Evolutionary conservation across 2,329 filamentous ascomycete species (phyloP), one percentile per base, ranked within the genome.

Genomic region (Colletotrichum trifolii): DNA sequence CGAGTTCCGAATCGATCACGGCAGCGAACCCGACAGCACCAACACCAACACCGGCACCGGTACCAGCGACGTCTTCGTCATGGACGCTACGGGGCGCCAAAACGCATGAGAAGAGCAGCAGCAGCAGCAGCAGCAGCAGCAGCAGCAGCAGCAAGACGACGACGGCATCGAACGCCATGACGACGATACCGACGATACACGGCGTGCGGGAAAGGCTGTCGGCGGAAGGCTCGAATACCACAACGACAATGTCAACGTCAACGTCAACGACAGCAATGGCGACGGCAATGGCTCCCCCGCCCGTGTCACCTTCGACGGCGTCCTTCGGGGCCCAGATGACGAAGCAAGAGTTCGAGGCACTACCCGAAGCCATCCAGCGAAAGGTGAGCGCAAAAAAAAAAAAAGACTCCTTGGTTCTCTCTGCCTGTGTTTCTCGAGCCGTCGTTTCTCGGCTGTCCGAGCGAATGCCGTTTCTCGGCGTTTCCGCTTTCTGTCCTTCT

Each of bases 341-440:
- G 2, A 77, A 69, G 65, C 72, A 77, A 38, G 77, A 79, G 56
- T 86, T 85, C 64, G 82, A 86, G 68, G 79, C 81, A 45, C 76
- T 87, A 10, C 85, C 85, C 17, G 82, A 82, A 33, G 83, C 84
- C 13, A 79, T 88, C 57, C 80, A 83, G 71, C 80, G 85, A 75
- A 88, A 88, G 78, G 85, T 88, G 76, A 80, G 84, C 25, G 9
- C 15, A 17, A 46, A 17, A 17, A 78, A 33, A 45, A 11, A 25
- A 25, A 25, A 25, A 25, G 25, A 25, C 4, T 25, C 35, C 34
- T 50, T 33, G 35, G 68, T 48, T 64, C 53, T 48, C 66, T 58
- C 53, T 69, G 17, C 40, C 45, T 38, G 42, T 10, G 11, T 42
- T 15, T 25, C 25, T 25, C 25, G 25, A 25, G 25, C 25, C 4